Conservation (phyloP, 2,329 filamentous ascomycete genomes). For the Esteya vermicola region DNA sequence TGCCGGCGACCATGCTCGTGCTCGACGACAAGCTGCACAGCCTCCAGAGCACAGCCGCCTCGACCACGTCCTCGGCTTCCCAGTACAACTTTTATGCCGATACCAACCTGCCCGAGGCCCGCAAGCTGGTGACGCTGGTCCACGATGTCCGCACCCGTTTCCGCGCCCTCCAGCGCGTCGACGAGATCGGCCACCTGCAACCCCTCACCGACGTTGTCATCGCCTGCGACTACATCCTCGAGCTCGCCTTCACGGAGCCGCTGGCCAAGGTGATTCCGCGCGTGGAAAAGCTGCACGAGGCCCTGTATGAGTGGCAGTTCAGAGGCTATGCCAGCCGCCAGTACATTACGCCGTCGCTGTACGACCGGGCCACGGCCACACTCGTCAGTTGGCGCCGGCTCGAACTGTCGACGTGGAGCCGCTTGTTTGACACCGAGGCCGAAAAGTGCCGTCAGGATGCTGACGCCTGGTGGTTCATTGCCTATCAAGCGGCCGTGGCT, state of each 20-base stretch:
- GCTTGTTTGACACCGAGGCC: slow-evolving; percentile 72
- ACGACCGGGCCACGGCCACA: slow-evolving; percentile 64
- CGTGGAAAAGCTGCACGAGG: slow-evolving; percentile 72
- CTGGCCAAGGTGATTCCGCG: slow-evolving; percentile 75
- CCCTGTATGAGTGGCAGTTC: slow-evolving; percentile 87
- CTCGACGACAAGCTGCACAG: slow-evolving; percentile 43
- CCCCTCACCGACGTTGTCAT: slow-evolving; percentile 63
- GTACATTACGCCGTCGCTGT: slow-evolving; percentile 54
- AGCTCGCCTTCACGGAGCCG: slow-evolving; percentile 66
- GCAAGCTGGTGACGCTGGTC: slow-evolving; percentile 56
- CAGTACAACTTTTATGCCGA: slow-evolving; percentile 85
- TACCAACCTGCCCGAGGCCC: slow-evolving; percentile 60
- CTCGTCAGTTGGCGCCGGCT: slow-evolving; percentile 83
- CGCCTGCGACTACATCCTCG: slow-evolving; percentile 60
- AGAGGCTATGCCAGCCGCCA: slow-evolving; percentile 71
- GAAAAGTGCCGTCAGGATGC: slow-evolving; percentile 64
- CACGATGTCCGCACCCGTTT: slow-evolving; percentile 60
- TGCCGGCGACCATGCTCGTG: slow-evolving; percentile 52
- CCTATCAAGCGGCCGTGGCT: slow-evolving; percentile 77
- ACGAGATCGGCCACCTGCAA: slow-evolving; percentile 59
- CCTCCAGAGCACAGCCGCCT: slow-evolving; percentile 3
- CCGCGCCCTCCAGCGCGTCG: slow-evolving; percentile 49
- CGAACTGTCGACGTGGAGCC: slow-evolving; percentile 84
- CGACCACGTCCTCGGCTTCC: slow-evolving; percentile 15
- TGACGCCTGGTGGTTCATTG: slow-evolving; percentile 89